Conservation (phyloP, 805 yeast genomes). For the Clavispora fructus region DNA sequence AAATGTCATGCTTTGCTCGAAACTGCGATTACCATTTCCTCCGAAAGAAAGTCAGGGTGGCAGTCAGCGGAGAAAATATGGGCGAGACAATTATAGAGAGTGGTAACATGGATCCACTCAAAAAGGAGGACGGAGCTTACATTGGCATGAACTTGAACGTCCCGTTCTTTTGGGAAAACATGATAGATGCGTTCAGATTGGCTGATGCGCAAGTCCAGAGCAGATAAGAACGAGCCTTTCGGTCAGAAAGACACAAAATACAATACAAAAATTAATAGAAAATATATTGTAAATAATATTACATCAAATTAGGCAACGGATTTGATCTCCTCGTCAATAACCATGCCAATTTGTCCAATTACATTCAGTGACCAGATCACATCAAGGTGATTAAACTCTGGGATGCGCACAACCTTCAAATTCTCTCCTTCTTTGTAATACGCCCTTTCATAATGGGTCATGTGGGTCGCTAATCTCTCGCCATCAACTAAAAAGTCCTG, state of each 20-base stretch:
- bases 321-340: conserved; percentile 14
- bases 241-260: not conserved
- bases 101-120: conserved; percentile 11
- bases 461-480: conserved; percentile 55
- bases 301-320: not conserved
- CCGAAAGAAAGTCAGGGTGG: conserved; percentile 21
- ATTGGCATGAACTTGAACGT: conserved; percentile 8
- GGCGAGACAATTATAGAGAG: conserved; percentile 23
- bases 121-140: conserved; percentile 11
- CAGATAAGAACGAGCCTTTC: not conserved
- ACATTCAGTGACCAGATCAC: conserved; percentile 89
- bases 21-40: conserved; percentile 21
- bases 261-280: not conserved
- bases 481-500: conserved; percentile 79
- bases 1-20: conserved; percentile 6
- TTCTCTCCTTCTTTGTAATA: conserved; percentile 29
- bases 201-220: conserved; percentile 8
- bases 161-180: conserved; percentile 12
- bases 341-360: conserved; percentile 55
- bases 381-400: conserved; percentile 79
- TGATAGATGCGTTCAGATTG: conserved; percentile 6
- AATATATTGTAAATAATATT: not conserved
- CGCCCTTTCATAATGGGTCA: conserved; percentile 52
- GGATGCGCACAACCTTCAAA: conserved; percentile 41
- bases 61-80: conserved; percentile 22